Evolutionary conservation across 1,139 yeast species (phyloP).

Genomic region (Nematodospora anomalae): DNA sequence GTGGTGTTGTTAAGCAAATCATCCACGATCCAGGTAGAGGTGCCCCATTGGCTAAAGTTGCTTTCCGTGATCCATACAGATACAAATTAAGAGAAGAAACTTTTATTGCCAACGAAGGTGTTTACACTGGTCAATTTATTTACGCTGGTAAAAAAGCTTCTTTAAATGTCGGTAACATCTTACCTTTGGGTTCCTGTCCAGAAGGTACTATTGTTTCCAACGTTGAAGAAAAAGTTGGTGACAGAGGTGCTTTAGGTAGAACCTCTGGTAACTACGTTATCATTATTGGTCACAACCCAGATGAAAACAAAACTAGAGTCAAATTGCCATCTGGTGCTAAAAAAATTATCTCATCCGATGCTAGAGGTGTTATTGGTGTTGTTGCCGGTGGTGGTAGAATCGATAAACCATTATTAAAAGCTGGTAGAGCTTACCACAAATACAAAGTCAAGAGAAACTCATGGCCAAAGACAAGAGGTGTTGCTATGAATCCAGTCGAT

Average conservation of each 20-base stretch:
- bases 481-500: constrained; percentile 99
- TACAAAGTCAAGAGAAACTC: constrained; percentile 99
- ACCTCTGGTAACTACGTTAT: constrained; percentile 99
- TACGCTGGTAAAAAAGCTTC: constrained; percentile 99
- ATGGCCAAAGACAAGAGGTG: constrained; percentile 99
- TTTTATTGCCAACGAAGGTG: constrained; percentile 99
- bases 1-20: constrained; percentile 98
- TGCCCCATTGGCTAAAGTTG: constrained; percentile 99
- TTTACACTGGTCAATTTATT: constrained; percentile 98
- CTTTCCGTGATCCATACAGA: constrained; percentile 99
- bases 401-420: constrained; percentile 98
- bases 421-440: constrained; percentile 99
- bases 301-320: constrained; percentile 97
- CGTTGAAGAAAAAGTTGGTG: constrained; percentile 99
- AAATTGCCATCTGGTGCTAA: constrained; percentile 99
- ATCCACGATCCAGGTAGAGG: constrained; percentile 99
- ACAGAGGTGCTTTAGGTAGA: constrained; percentile 99
- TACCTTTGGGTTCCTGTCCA: constrained; percentile 96
- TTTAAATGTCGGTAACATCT: constrained; percentile 94
- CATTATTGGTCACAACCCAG: constrained; percentile 98
- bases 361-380: constrained; percentile 99
- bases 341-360: constrained; percentile 91
- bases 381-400: constrained; percentile 99
- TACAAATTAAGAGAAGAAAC: constrained; percentile 98
- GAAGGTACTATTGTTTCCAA: constrained; percentile 99